Evolutionary conservation across 2,329 filamentous ascomycete species (phyloP).

Genomic region (Trichoderma koningiopsis): DNA sequence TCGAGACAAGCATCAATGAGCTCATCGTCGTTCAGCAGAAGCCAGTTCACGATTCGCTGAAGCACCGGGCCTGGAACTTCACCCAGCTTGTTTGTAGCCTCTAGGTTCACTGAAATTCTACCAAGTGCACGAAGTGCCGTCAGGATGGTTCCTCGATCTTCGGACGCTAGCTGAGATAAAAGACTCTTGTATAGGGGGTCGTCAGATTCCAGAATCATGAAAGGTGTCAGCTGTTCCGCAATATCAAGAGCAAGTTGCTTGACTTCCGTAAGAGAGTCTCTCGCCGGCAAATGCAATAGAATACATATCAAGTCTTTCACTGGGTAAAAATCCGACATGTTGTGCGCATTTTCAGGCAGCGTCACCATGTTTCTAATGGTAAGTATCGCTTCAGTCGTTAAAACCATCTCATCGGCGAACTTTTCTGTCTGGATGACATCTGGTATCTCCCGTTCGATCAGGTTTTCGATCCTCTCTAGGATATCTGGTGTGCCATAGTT

Average conservation of each 20-base stretch:
- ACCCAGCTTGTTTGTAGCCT: slow-evolving; percentile 75
- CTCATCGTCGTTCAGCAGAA: slow-evolving; percentile 86
- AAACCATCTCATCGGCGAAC: slow-evolving; percentile 70
- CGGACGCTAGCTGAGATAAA: slow-evolving; percentile 61
- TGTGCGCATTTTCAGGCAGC: slow-evolving; percentile 82
- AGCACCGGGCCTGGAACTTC: slow-evolving; percentile 68
- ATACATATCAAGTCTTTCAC: slow-evolving; percentile 84
- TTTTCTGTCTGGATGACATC: slow-evolving; percentile 73
- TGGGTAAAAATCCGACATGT: slow-evolving; percentile 73
- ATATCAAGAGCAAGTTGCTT: slow-evolving; percentile 92
- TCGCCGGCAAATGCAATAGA: slow-evolving; percentile 72
- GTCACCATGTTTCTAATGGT: slow-evolving; percentile 97
- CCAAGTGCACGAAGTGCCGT: slow-evolving; percentile 79
- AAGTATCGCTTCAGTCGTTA: slow-evolving; percentile 82
- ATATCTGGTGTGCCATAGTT: slow-evolving; percentile 54
- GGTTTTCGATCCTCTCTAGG: slow-evolving; percentile 68
- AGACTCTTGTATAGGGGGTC: slow-evolving; percentile 81
- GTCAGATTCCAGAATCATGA: slow-evolving; percentile 68
- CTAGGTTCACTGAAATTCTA: slow-evolving; percentile 84
- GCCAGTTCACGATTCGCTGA: slow-evolving; percentile 70
- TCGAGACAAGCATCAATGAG: slow-evolving; percentile 85
- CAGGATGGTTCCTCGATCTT: slow-evolving; percentile 75
- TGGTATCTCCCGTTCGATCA: slow-evolving; percentile 61
- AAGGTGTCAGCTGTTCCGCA: slow-evolving; percentile 85
- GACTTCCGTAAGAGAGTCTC: slow-evolving; percentile 75